These are phyloP conservation scores for Mycena rosella DNA, from an alignment of 768 basidiomycete species.

Conservation along the genomic window DNA sequence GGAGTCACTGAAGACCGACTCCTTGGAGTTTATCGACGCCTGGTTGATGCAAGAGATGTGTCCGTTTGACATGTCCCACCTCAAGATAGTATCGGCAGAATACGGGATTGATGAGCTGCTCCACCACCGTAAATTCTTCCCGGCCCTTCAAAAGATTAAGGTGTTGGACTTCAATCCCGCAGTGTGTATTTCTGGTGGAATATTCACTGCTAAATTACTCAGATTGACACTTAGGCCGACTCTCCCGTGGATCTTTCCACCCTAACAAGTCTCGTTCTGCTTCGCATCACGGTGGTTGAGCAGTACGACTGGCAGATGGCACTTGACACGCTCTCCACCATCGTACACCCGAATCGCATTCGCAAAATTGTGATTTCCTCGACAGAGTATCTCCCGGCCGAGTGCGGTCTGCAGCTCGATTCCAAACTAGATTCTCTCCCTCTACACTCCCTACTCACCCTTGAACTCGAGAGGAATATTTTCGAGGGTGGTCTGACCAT, in stretches of 20 bases:
- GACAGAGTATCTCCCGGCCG: no score
- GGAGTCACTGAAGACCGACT: background rate
- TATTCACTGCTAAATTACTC: background rate
- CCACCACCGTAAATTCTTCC: background rate
- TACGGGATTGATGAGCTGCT: background rate
- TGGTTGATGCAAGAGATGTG: background rate
- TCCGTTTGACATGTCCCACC: background rate
- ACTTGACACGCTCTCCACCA: background rate
- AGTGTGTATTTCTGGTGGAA: background rate
- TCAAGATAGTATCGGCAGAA: background rate
- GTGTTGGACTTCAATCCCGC: background rate
- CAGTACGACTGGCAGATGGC: background rate
- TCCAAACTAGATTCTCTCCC: no score
- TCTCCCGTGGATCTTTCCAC: background rate
- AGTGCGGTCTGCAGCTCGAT: no score
- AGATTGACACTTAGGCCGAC: background rate
- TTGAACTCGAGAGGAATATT: no score
- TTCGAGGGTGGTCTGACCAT: no score
- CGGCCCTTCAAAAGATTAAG: background rate
- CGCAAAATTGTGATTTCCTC: background rate
- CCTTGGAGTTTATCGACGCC: background rate
- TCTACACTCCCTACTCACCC: no score
- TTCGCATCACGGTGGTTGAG: background rate
- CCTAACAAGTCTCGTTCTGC: background rate
- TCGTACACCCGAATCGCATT: background rate